A percentile compares a stretch with the other conserved stretches of the same genome.
Conservation (phyloP, 106 monocot species). For the Posidonia australis region DNA sequence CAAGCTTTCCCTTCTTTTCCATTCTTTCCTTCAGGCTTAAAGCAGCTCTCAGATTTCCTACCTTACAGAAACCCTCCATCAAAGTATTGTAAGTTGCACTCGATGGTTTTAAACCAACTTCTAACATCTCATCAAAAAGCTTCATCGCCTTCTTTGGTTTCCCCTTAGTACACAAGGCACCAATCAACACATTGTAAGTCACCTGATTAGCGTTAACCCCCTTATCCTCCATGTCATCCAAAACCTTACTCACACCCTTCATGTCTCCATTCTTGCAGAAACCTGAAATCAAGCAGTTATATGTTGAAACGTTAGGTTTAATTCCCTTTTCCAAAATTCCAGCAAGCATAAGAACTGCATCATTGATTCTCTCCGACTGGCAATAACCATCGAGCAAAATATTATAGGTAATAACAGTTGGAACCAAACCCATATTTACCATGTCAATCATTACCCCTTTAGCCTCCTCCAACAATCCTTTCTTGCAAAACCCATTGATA, state of each 20-base stretch:
- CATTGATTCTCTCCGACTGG: slow-evolving; percentile 38
- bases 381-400: slow-evolving; percentile 66
- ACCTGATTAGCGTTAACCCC: slow-evolving; percentile 47
- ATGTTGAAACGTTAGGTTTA: slow-evolving; percentile 44
- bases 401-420: slow-evolving; percentile 62
- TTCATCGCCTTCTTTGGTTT: slow-evolving; percentile 51
- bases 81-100: slow-evolving; percentile 64
- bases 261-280: slow-evolving; percentile 41
- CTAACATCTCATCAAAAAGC: slow-evolving; percentile 73
- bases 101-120: slow-evolving; percentile 45
- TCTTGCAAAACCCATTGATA: slow-evolving; percentile 82
- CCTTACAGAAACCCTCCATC: slow-evolving; percentile 68
- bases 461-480: slow-evolving; percentile 58
- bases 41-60: slow-evolving; percentile 58
- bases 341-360: slow-evolving; percentile 40
- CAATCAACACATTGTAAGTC: slow-evolving; percentile 71
- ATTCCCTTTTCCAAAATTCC: slow-evolving; percentile 40
- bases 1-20: slow-evolving; percentile 51
- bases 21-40: slow-evolving; percentile 68
- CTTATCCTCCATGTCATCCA: slow-evolving; percentile 76
- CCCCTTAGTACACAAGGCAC: slow-evolving; percentile 46
- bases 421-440: slow-evolving; percentile 23
- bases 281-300: slow-evolving; percentile 67
- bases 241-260: slow-evolving; percentile 36
- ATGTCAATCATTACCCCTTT: slow-evolving; percentile 36